phyloP scores from a whole-genome alignment of 208 protist genomes.

The Trypanosoma cruzi region DNA sequence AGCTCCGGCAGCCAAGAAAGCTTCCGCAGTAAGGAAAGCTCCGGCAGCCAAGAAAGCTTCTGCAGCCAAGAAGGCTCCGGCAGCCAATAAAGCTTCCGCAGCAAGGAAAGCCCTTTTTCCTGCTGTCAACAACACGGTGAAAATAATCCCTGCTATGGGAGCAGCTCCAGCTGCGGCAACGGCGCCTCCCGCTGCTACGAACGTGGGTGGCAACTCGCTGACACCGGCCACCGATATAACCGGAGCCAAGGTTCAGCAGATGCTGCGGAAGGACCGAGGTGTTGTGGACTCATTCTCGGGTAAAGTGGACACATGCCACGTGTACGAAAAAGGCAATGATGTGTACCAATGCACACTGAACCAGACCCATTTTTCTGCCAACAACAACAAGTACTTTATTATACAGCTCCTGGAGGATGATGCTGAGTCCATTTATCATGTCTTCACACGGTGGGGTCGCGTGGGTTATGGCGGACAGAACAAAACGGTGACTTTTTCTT shows the following conservation, averaged over 20 bases:
- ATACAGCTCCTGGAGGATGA: constrained; percentile 83
- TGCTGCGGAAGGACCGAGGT: constrained; percentile 68
- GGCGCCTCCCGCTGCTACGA: not conserved
- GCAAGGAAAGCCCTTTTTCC: constrained; percentile 23
- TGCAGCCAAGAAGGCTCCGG: not conserved
- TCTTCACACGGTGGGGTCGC: constrained; percentile 83
- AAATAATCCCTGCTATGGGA: constrained; percentile 20
- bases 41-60: not conserved
- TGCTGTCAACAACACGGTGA: not conserved
- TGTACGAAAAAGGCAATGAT: constrained; percentile 45
- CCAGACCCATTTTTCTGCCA: constrained; percentile 70
- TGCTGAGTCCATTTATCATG: constrained; percentile 30
- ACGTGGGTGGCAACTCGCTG: not conserved
- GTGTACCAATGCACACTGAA: constrained; percentile 88
- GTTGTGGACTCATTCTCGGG: constrained; percentile 65
- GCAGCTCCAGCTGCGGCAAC: constrained; percentile 31
- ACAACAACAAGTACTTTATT: constrained; percentile 93
- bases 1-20: too few relatives aligned
- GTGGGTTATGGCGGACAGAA: constrained; percentile 73
- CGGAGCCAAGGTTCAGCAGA: constrained; percentile 23
- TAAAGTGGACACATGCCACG: constrained; percentile 53
- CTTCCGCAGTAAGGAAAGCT: too few relatives aligned
- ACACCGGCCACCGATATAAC: not conserved
- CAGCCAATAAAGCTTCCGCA: constrained; percentile 7
- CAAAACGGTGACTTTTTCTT: constrained; percentile 32